Evolutionary conservation across 352 stramenopile species (phyloP).

Genomic region (Globisporangium echinulatum): DNA sequence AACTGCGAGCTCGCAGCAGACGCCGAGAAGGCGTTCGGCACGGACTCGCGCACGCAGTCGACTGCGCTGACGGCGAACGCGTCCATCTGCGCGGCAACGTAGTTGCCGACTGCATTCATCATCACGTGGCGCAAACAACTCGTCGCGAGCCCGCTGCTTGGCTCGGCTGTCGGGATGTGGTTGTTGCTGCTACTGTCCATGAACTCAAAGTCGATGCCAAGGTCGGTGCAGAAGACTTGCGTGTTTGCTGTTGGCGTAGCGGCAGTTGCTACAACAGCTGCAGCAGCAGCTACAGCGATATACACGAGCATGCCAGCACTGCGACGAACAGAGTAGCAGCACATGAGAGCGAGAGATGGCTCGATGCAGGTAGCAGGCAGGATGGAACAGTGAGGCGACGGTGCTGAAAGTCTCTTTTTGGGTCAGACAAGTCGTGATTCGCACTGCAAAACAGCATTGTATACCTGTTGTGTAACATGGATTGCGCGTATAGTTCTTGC

Average conservation of each 20-base stretch:
- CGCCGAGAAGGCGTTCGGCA: constrained; percentile 16
- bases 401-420: too few relatives aligned
- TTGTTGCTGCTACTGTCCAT: constrained; percentile 14
- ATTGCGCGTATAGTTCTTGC: background rate
- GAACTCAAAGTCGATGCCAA: constrained; percentile 40
- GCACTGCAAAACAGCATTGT: background rate
- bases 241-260: background rate
- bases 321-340: background rate
- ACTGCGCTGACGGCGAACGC: constrained; percentile 31
- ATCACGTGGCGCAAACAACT: constrained; percentile 28
- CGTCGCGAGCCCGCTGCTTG: constrained; percentile 2
- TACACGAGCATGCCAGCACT: background rate
- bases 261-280: background rate
- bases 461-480: background rate
- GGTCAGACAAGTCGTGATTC: background rate
- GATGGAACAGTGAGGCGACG: too few relatives aligned
- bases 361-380: background rate
- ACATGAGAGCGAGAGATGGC: too few relatives aligned
- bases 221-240: constrained; percentile 36
- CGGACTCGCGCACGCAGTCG: constrained; percentile 33
- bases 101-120: constrained; percentile 25
- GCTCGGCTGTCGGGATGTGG: constrained; percentile 1
- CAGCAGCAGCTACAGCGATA: background rate
- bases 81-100: constrained; percentile 28
- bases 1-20: constrained; percentile 10